Evolutionary conservation across 1,139 yeast genomes (phyloP), one percentile per base, ranked within the genome.

Genomic region (Saccharomyces hybrid): DNA sequence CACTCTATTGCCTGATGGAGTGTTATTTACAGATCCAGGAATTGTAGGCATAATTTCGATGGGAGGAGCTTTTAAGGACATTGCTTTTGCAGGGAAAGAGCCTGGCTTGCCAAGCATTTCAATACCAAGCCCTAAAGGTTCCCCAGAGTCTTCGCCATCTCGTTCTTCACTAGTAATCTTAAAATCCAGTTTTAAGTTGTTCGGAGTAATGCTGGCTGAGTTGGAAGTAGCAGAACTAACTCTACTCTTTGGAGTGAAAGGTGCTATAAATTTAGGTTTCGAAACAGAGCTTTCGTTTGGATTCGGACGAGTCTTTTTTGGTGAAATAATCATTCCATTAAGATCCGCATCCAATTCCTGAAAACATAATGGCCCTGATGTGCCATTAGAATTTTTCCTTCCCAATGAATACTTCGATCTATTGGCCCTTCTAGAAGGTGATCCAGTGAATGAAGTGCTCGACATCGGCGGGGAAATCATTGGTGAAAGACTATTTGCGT

Each of bases 21-120:
- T 63, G 47, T 62, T 61, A 30, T 55, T 57, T 11, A 55, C 54
- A 3, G 67, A 63, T 14, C 67, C 67, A 2, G 63, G 63, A 23
- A 64, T 64, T 25, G 65, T 55, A 1, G 68, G 66, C 50, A 63
- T 31, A 28, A 61, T 50, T 11, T 60, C 62, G 14, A 62, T 26
- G 1, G 58, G 60, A 27, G 57, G 62, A 8, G 62, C 59, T 42
- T 59, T 57, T 14, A 53, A 41, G 14, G 56, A 48, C 20, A 50
- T 51, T 1, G 31, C 26, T 28, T 38, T 38, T 9, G 44, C 9
- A 9, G 25, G 44, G 9, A 13, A 38, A 38, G 26, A 7, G 25
- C 25, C 44, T 20, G 44, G 11, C 13, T 38, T 38, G 4, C 44
- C 44, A 20, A 14, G 48, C 8, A 23, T 8, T 46, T 28, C 49